A percentile compares a stretch with the other conserved stretches of the same genome.
These are phyloP conservation scores for Cercospora nicotianae DNA, from an alignment of 2,329 filamentous ascomycete genomes.

Conservation along the genomic window DNA sequence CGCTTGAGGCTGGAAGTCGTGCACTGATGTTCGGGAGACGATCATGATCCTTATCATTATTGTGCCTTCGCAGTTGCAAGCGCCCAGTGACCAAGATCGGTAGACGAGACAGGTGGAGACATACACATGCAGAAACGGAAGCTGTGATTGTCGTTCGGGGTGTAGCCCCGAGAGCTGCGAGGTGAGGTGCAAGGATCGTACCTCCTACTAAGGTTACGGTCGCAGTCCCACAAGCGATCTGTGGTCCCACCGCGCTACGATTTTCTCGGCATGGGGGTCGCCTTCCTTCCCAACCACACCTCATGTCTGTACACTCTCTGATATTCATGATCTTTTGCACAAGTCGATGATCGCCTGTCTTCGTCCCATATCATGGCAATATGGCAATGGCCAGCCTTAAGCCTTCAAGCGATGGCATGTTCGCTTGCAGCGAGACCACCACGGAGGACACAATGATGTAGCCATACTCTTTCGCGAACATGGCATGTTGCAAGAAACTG, in stretches of 20 bases:
- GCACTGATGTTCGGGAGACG: not conserved
- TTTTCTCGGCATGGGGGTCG: not conserved
- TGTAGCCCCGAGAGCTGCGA: not conserved
- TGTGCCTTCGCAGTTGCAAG: not conserved
- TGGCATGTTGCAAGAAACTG: not conserved
- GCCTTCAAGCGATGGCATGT: not conserved
- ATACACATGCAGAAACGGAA: not conserved
- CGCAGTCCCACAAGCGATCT: not conserved
- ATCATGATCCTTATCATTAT: not conserved
- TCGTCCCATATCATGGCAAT: not conserved
- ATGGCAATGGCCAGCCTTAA: not conserved
- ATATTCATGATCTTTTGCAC: not conserved
- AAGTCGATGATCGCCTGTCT: not conserved
- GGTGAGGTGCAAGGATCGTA: not conserved
- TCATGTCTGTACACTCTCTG: not conserved
- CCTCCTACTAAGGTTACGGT: too few species aligned
- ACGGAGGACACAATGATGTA: not conserved
- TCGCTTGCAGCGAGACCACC: not conserved
- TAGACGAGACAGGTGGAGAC: not conserved
- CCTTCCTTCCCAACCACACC: not conserved
- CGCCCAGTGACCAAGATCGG: not conserved
- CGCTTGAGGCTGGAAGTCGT: slow-evolving; percentile 4
- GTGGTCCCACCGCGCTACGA: not conserved
- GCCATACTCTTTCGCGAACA: not conserved
- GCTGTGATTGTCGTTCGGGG: not conserved